Conservation (phyloP, 1,284 basidiomycete genomes). For the Vanrija sp. region DNA sequence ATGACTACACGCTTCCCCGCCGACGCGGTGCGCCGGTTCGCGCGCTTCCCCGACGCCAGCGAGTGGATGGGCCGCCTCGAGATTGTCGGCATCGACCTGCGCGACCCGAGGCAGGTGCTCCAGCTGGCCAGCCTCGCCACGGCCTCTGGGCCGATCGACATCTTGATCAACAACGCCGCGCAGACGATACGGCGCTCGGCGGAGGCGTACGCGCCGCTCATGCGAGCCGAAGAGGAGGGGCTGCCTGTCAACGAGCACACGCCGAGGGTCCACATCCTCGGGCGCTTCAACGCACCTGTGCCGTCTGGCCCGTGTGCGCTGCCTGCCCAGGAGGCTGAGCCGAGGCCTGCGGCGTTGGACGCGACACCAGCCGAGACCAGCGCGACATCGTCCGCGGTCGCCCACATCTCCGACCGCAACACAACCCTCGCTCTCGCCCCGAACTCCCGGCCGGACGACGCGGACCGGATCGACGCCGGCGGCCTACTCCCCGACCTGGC, state of each 20-base stretch:
- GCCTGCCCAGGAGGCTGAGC: too few species aligned
- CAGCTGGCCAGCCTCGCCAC: background rate
- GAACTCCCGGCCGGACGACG: background rate
- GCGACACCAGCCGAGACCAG: too few species aligned
- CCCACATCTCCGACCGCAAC: background rate
- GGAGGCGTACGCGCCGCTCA: background rate
- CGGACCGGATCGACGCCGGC: background rate
- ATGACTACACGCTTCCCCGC: background rate
- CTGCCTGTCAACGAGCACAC: background rate
- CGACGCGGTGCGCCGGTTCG: background rate
- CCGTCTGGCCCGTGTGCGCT: too few species aligned
- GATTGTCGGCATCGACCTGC: background rate
- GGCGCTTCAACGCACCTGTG: background rate
- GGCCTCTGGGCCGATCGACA: background rate
- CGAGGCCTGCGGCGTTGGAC: too few species aligned
- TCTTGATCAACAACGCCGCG: conserved; percentile 1
- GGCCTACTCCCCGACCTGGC: background rate
- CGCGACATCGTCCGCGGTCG: background rate
- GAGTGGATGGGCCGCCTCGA: background rate
- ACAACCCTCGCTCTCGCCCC: background rate
- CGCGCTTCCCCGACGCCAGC: background rate
- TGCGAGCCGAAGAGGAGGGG: background rate
- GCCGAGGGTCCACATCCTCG: background rate
- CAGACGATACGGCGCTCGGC: background rate
- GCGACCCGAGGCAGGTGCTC: background rate